phyloP scores from a whole-genome alignment of 2,329 filamentous ascomycete species.

The Nigrospora sphaerica region DNA sequence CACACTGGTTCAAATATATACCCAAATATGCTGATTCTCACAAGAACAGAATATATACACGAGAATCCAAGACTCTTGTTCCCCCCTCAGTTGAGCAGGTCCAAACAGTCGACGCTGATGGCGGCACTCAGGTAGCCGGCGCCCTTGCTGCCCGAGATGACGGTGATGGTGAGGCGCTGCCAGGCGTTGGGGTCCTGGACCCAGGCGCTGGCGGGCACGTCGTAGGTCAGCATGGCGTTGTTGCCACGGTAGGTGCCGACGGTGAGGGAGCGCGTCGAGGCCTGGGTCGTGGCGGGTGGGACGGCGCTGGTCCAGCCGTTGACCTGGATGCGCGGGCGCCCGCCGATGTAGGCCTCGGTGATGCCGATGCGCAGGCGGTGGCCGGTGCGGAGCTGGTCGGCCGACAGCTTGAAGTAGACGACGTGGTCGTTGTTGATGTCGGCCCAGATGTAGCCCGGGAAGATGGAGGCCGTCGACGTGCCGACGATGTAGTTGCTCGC shows the following conservation, averaged over 20 bases:
- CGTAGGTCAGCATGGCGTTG: slow-evolving; percentile 19
- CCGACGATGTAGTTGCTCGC: slow-evolving; percentile 26
- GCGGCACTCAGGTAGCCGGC: slow-evolving; percentile 18
- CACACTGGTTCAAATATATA: no score
- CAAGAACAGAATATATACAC: no score
- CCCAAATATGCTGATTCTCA: no score
- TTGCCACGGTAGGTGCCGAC: slow-evolving; percentile 24
- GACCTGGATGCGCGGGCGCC: slow-evolving; percentile 21
- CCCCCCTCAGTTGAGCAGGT: slow-evolving; percentile 9
- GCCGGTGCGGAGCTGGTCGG: slow-evolving; percentile 17
- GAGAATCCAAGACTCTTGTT: no score
- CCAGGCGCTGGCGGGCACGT: slow-evolving; percentile 18
- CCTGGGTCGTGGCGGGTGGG: slow-evolving; percentile 19
- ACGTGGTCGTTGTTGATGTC: slow-evolving; percentile 32
- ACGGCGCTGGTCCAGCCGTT: slow-evolving; percentile 20
- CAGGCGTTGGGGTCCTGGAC: slow-evolving; percentile 17
- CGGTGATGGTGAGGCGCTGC: slow-evolving; percentile 20
- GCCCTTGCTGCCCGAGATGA: slow-evolving; percentile 19
- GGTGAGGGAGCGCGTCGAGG: slow-evolving; percentile 21
- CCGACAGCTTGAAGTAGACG: slow-evolving; percentile 28
- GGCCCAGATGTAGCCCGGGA: slow-evolving; percentile 34
- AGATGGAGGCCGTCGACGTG: slow-evolving; percentile 22
- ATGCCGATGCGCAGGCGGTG: slow-evolving; percentile 22
- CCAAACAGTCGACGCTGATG: slow-evolving; percentile 20
- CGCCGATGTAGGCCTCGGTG: slow-evolving; percentile 22